Evolutionary conservation across 1,284 basidiomycete species (phyloP).

Genomic region (Puccinia coronata): DNA sequence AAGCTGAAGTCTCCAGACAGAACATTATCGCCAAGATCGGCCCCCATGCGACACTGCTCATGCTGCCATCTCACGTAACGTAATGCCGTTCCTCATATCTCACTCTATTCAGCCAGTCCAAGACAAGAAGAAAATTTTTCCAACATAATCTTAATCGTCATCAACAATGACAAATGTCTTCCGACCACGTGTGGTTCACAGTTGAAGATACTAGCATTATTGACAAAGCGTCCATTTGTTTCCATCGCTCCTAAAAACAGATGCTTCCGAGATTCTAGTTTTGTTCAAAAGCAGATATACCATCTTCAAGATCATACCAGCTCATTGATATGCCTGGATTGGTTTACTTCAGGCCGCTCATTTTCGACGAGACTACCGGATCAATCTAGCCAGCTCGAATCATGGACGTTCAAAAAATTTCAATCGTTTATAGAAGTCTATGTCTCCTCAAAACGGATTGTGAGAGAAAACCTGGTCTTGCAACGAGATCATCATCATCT

Average conservation of each 20-base stretch:
- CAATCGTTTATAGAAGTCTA: slow-evolving; percentile 40
- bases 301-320: slow-evolving; percentile 38
- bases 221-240: slow-evolving; percentile 8
- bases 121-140: not conserved
- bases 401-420: slow-evolving; percentile 41
- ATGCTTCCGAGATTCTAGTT: slow-evolving; percentile 35
- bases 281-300: slow-evolving; percentile 41
- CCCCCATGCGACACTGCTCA: slow-evolving; percentile 23
- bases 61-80: slow-evolving; percentile 44
- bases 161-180: too few species aligned
- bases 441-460: slow-evolving; percentile 5
- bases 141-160: not conserved
- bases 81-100: not conserved
- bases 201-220: too few species aligned
- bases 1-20: slow-evolving; percentile 1
- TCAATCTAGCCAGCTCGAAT: slow-evolving; percentile 12
- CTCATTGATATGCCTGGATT: slow-evolving; percentile 34
- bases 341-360: slow-evolving; percentile 35
- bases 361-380: slow-evolving; percentile 28
- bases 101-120: not conserved
- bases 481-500: slow-evolving; percentile 2
- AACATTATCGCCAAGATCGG: slow-evolving; percentile 28
- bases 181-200: too few species aligned
- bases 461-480: slow-evolving; percentile 24
- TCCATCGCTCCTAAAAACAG: not conserved